Percentiles rank a stretch among this genome's conserved stretches.
Conservation (phyloP, 148 eudicot genomes). For the Drosera capensis region DNA sequence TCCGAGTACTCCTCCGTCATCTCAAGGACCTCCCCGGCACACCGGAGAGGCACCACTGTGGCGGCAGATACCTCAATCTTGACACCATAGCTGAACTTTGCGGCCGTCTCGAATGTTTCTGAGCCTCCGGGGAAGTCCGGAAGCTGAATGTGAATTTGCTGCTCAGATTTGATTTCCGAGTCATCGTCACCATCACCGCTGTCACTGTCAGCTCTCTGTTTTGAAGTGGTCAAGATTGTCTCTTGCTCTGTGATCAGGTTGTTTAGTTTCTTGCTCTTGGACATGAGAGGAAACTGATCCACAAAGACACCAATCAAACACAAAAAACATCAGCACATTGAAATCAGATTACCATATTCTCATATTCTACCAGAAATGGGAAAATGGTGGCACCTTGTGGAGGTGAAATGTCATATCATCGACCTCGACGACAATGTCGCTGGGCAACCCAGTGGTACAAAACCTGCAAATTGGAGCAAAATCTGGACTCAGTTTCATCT, state of each 20-base stretch:
- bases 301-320: constrained; percentile 1
- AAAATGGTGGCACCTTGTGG: constrained; percentile 41
- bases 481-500: neutral
- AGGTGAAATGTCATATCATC: constrained; percentile 87
- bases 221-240: constrained; percentile 14
- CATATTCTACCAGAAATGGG: neutral
- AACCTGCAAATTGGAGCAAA: constrained; percentile 30
- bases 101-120: constrained; percentile 66
- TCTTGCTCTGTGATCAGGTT: constrained; percentile 59
- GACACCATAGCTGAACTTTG: constrained; percentile 93
- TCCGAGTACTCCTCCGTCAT: constrained; percentile 80
- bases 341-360: neutral
- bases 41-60: constrained; percentile 64
- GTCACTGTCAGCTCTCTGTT: constrained; percentile 19
- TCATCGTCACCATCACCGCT: constrained; percentile 5
- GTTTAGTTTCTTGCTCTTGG: constrained; percentile 65
- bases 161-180: constrained; percentile 1
- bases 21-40: constrained; percentile 66
- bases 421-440: constrained; percentile 63
- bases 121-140: constrained; percentile 76
- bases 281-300: constrained; percentile 95
- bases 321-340: neutral
- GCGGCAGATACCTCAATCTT: constrained; percentile 51
- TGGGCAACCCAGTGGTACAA: constrained; percentile 72
- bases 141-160: constrained; percentile 28